These are phyloP conservation scores for Phytophthora kernoviae DNA, from an alignment of 352 stramenopile species.

Conservation along the genomic window DNA sequence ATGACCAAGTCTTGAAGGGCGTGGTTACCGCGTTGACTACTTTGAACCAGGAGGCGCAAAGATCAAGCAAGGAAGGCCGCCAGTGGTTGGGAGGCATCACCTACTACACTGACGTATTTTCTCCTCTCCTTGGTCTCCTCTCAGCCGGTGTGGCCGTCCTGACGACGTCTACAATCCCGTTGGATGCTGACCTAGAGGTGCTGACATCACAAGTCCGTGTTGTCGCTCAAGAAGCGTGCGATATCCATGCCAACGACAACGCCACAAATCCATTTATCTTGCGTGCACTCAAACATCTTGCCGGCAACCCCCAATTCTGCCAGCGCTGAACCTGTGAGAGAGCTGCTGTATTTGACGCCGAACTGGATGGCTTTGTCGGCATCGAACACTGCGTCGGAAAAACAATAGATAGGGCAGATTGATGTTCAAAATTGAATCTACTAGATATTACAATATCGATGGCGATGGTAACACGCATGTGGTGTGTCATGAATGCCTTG, in stretches of 20 bases:
- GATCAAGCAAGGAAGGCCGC: conserved; percentile 10
- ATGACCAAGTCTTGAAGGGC: conserved; percentile 37
- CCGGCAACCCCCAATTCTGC: conserved; percentile 5
- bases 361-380: conserved; percentile 38
- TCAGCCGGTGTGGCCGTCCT: conserved; percentile 46
- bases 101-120: conserved; percentile 72
- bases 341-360: conserved; percentile 56
- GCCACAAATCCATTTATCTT: conserved; percentile 45
- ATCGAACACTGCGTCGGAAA: conserved; percentile 1
- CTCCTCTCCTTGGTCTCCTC: conserved; percentile 54
- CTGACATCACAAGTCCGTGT: conserved; percentile 24
- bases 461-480: no score
- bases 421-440: neutral
- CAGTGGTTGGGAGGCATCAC: conserved; percentile 70
- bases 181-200: conserved; percentile 23
- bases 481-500: no score
- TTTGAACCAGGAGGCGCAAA: conserved; percentile 37
- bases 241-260: conserved; percentile 19
- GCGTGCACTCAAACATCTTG: conserved; percentile 39
- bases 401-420: neutral
- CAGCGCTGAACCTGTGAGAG: conserved; percentile 13
- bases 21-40: conserved; percentile 24
- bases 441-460: no score
- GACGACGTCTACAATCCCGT: conserved; percentile 5
- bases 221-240: conserved; percentile 30